These are phyloP conservation scores for Rutstroemia sp. DNA, from an alignment of 2,329 filamentous ascomycete species.

Conservation along the genomic window DNA sequence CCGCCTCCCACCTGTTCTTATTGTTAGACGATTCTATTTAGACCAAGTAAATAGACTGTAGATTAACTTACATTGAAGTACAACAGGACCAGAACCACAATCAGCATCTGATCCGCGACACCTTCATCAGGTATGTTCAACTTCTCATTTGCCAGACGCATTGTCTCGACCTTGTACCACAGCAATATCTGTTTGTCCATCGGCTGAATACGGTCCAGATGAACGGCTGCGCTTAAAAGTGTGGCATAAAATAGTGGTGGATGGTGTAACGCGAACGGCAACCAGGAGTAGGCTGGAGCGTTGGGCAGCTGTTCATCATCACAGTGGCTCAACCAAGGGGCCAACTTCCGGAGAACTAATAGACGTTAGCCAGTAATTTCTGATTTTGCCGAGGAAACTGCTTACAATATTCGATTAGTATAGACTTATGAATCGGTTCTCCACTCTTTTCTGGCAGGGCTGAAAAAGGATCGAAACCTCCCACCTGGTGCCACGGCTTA, in stretches of 20 bases:
- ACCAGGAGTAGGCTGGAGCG: constrained; percentile 12
- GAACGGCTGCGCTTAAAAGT: constrained; percentile 17
- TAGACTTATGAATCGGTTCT: constrained; percentile 2
- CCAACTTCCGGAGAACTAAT: constrained; percentile 12
- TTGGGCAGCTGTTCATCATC: constrained; percentile 8
- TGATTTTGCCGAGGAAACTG: not conserved
- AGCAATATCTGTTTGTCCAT: constrained; percentile 12
- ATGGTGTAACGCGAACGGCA: constrained; percentile 15
- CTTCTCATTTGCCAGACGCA: constrained; percentile 17
- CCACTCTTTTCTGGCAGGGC: not conserved
- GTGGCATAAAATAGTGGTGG: constrained; percentile 19
- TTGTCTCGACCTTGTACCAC: constrained; percentile 18
- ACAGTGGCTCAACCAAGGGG: constrained; percentile 15
- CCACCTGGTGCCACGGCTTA: not conserved
- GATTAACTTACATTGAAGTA: constrained; percentile 16
- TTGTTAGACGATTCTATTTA: not conserved
- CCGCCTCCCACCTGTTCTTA: constrained; percentile 14
- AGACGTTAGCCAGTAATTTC: not conserved
- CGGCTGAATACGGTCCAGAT: constrained; percentile 13
- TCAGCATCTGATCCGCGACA: constrained; percentile 19
- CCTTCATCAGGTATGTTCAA: constrained; percentile 12
- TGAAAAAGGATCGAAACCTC: constrained; percentile 4
- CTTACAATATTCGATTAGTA: constrained; percentile 5
- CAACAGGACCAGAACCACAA: constrained; percentile 17
- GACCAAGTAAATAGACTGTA: not conserved